Evolutionary conservation across 2,329 filamentous ascomycete genomes (phyloP), one percentile per base, ranked within the genome.

Genomic region (Rasamsonia emersonii): DNA sequence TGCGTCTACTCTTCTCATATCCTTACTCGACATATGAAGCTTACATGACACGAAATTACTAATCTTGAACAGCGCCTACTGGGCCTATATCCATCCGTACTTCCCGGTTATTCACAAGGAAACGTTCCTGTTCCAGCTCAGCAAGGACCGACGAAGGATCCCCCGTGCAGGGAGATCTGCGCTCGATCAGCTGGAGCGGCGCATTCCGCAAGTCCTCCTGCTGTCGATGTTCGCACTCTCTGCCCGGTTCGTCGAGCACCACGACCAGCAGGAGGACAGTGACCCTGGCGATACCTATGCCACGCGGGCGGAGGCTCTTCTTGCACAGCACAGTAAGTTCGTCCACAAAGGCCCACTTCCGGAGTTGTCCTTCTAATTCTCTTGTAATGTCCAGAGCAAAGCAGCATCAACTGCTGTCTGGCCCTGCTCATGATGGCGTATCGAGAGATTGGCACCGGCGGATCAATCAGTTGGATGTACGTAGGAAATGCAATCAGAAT

Each of bases 401-500:
- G 35, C 28, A 37, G 32, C 19, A 30, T 37, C 20, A 35, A 37
- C 5, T 35, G 32, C 28, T 35, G 35, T 13, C 24, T 37, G 11
- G 35, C 35, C 8, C 24, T 37, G 13, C 32, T 37, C 4, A 35
- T 37, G 35, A 37, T 37, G 35, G 35, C 35, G 11, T 37, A 37
- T 23, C 32, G 35, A 1, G 35, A 37, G n/a, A 37, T 37, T n/a
- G 35, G 35, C 16, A 37, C 35, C n/a, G 35, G 35, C 5, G 35
- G 35, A 8, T 37, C 35, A 16, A 35, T 34, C 13, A 37, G 35
- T 16, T 37, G 35, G 35, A 37, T 37, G 32, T 37, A 37, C 11
- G 35, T 37, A 11, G 35, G 35, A 4, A 37, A 27, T 13, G 35
- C 35, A 25, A 30, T 37, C 13, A 15, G 35, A 16, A 37, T 37